These are phyloP conservation scores for Cylindrodendrum hubeiense DNA, from an alignment of 2,329 filamentous ascomycete genomes.

Conservation along the genomic window DNA sequence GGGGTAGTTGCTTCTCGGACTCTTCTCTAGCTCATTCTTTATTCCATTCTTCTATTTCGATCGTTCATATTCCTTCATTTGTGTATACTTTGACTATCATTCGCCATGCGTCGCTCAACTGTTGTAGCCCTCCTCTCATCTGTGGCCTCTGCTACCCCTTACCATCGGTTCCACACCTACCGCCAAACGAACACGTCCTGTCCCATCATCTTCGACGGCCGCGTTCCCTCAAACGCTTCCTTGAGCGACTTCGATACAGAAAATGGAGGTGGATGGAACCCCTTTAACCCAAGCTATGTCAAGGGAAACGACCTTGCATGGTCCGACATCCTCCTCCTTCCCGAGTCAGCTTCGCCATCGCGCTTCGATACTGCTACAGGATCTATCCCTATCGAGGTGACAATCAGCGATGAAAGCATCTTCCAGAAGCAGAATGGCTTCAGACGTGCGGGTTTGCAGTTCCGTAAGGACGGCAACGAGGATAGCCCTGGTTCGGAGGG, in stretches of 20 bases:
- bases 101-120: conserved; percentile 32
- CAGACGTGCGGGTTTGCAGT: conserved; percentile 60
- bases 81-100: background rate
- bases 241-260: conserved; percentile 56
- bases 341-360: conserved; percentile 51
- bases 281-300: conserved; percentile 65
- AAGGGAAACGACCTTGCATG: conserved; percentile 66
- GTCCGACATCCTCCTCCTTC: conserved; percentile 63
- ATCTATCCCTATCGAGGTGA: conserved; percentile 64
- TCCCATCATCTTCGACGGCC: conserved; percentile 60
- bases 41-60: conserved; percentile 10
- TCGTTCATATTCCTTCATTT: conserved; percentile 30
- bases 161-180: conserved; percentile 10
- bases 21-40: conserved; percentile 9
- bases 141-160: conserved; percentile 33
- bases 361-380: conserved; percentile 51
- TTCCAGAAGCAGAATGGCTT: conserved; percentile 72
- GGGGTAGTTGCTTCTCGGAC: background rate
- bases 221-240: conserved; percentile 54
- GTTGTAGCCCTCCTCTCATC: conserved; percentile 33
- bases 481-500: conserved; percentile 64
- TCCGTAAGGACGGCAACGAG: conserved; percentile 50
- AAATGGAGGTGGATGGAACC: conserved; percentile 48
- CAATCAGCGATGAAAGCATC: conserved; percentile 69
- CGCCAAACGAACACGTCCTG: conserved; percentile 28